Base-by-base conservation (phyloP, 2,329 filamentous ascomycete genomes). In the Phoma sp. region DNA sequence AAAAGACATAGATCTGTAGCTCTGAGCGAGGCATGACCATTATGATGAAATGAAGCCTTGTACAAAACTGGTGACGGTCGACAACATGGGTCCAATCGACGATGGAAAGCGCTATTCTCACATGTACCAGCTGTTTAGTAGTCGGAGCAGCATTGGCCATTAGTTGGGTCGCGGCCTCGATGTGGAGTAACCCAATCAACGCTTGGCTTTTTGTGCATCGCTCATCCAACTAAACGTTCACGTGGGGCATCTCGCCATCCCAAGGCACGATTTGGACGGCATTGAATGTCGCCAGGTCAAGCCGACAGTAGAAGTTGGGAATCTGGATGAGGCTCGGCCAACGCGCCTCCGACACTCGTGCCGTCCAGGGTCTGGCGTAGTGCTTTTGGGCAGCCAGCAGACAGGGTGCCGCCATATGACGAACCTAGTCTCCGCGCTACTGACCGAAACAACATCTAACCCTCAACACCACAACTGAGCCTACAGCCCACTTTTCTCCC, bases 401-500 rank as follows among this genome's bases (percentile, higher is more conserved):
- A 42, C 42, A 29, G 23, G 12, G 47, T 36, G 21, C 32, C 29
- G 42, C 42, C 48, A 37, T 65, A 67, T 65, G 56, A 67, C 64
- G 59, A 61, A 51, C 53, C 57, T 32, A 49, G 56, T 56, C 57
- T 53, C 59, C 58, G 60, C 66, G 62, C 61, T 69, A 55, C 63
- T 55, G 68, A 64, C 61, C 47, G 62, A 53, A 60, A 62, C 64
- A 64, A 56, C 55, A 62, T 56, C 55, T 55, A 39, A 39, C 37
- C 65, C 64, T 59, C 65, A 62, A 64, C 64, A 66, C 59, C 52
- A 53, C 63, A 58, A 56, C 47, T 56, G 42, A 47, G 51, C 51
- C 40, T 57, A 56, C 55, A 52, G 51, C 59, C 53, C 39, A 39
- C 50, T 51, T 42, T 39, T 38, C 50, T 47, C 53, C 46, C 46